Percentiles rank a stretch among this genome's conserved stretches.
Evolutionary conservation across 2,329 filamentous ascomycete species (phyloP).

Genomic region (Mycosphaerelloides madeirae): DNA sequence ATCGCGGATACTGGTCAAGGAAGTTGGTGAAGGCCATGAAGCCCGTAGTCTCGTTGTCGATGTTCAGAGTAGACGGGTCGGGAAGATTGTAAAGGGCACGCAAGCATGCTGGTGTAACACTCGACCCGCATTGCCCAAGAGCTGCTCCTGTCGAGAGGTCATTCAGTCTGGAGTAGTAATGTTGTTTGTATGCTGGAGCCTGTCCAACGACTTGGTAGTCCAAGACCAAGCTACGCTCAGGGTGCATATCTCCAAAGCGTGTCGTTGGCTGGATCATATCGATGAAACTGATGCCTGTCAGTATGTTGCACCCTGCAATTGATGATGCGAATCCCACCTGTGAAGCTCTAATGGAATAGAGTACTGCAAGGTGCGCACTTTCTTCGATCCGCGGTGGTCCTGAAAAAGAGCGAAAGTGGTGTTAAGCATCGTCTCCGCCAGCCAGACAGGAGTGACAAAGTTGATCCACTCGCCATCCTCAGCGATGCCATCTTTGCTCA

Average conservation of each 20-base stretch:
- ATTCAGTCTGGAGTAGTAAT: neutral
- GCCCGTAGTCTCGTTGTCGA: constrained; percentile 44
- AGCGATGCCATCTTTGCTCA: constrained; percentile 43
- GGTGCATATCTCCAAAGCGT: constrained; percentile 47
- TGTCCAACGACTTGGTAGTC: constrained; percentile 10
- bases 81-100: constrained; percentile 50
- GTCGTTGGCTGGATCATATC: constrained; percentile 58
- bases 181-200: constrained; percentile 21
- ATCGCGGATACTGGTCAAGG: constrained; percentile 46
- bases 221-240: constrained; percentile 13
- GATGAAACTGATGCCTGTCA: constrained; percentile 34
- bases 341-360: constrained; percentile 56
- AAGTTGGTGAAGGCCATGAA: constrained; percentile 42
- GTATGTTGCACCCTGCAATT: neutral
- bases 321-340: constrained; percentile 30
- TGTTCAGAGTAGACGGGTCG: constrained; percentile 37
- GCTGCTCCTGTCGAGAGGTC: constrained; percentile 31
- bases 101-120: constrained; percentile 50
- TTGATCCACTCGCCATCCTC: constrained; percentile 58
- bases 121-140: neutral
- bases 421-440: constrained; percentile 51
- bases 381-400: constrained; percentile 37
- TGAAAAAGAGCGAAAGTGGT: constrained; percentile 54
- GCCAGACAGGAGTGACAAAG: constrained; percentile 43
- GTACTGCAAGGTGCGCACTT: constrained; percentile 56